Base-by-base conservation (phyloP, 73 alveolate species). In the Paramecium biaurelia region DNA sequence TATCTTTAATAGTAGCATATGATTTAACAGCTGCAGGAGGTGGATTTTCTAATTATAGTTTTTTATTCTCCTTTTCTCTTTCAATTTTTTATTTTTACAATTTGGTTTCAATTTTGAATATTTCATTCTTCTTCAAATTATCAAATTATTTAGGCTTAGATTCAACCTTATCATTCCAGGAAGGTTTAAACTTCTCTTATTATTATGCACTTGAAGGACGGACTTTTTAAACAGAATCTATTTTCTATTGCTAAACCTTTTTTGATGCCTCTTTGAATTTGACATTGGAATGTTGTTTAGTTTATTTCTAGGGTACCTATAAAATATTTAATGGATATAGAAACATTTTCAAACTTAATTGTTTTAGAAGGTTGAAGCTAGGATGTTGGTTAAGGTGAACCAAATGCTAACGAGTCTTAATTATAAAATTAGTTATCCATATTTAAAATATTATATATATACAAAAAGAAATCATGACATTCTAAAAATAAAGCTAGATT, bases 81-180 rank as follows among this genome's bases (percentile, higher is more conserved):
- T 72, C 86, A 34, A 21, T 42, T 35, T 38, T 72, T 37, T 72
- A 38, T 20, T 72, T 35, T 72, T 72, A 15, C 63, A 72, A 72
- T 38, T 72, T 72, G 12, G 59, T 38, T 38, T 72, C 86, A 35
- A 38, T 38, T 72, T 38, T 72, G 58, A 72, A 72, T n/a, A 72
- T 72, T 72, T 72, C 86, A 72, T 72, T 72, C 58, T 72, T 72
- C 63, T 38, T 38, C 86, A 72, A 72, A 72, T 32, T 32, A 72
- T 72, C 86, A 72, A 72, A 72, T 72, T 1, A 2, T 28, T 38
- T 38, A 1, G 86, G 86, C 3, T 37, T 30, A 4, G 53, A n/a
- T 37, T 32, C 59, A 15, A 72, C 86, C 14, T 72, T 72, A 35
- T 72, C 86, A 37, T 72, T 72, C 86, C 86, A 72, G n/a, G 58